Base-by-base conservation (phyloP, 2,329 filamentous ascomycete species). In the Aspergillus floridensis region DNA sequence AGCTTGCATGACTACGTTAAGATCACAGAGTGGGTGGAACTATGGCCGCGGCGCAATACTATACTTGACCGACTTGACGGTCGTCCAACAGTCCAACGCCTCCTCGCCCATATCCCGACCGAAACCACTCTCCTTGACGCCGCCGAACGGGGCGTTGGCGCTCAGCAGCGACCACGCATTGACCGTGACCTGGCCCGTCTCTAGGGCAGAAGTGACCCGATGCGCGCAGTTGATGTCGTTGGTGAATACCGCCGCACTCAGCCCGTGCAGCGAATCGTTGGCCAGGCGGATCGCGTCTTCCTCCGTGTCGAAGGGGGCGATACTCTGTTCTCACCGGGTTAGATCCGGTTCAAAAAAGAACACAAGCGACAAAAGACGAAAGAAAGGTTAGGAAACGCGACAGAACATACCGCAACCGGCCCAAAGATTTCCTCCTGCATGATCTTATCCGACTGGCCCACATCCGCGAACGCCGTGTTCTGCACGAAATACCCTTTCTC, bases 401-500 rank as follows among this genome's bases (percentile, higher is more conserved):
- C 26, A 21, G 21, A 11, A 59, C 66, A 53, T 63, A 70, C 68
- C 5, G 81, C 77, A 8, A 87, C 79, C 0, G 85, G 85, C 0
- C 82, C 84, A 60, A 87, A 87, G 0, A 82, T 83, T 70, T 87
- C 85, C 63, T 88, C 84, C 0, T 76, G 72, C 35, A 75, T 75
- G 24, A 80, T 76, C 1, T 69, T 61, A 79, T 63, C 84, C 11
- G 79, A 72, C n/a, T 77, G 72, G 2, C 76, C 79, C 2, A 83
- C 77, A 35, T 81, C 78, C 1, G 80, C 78, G 61, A 87, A 80
- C 44, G 86, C 76, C 0, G 85, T 87, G 1, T 84, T 84, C 67
- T 84, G 80, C 67, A 88, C 86, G 74, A 87, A 89, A 70, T 85
- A 88, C 3, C 87, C 86, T 1, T 78, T 65, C 0, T 68, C 52